A percentile compares a stretch with the other conserved stretches of the same genome.
phyloP scores from a whole-genome alignment of 1,284 basidiomycete genomes.

The Lentinula novae-zelandiae region DNA sequence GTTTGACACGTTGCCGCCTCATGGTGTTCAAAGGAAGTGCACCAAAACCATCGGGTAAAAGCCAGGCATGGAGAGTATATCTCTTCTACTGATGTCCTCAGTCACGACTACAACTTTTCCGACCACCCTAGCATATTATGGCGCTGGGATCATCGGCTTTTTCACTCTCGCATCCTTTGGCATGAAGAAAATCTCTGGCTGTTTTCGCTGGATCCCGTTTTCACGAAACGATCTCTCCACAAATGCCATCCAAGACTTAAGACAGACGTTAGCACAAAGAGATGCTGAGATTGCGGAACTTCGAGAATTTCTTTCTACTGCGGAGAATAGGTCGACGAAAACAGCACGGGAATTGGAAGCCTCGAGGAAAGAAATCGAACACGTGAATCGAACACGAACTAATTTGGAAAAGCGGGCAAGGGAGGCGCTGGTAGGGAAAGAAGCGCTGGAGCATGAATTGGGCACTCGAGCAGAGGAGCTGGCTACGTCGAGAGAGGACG shows the following conservation, averaged over 20 bases:
- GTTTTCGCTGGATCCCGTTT: background rate
- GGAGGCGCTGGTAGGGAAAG: background rate
- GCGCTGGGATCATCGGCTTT: constrained; percentile 4
- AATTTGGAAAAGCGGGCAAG: background rate
- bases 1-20: constrained; percentile 9
- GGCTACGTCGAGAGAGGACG: background rate
- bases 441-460: constrained; percentile 6
- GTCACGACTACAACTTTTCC: background rate
- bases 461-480: background rate
- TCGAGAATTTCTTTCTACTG: background rate
- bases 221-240: background rate
- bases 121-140: constrained; percentile 7
- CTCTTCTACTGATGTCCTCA: background rate
- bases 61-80: constrained; percentile 3
- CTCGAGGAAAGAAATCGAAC: background rate
- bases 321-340: background rate
- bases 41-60: constrained; percentile 4
- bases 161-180: constrained; percentile 3
- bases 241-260: background rate
- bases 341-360: background rate
- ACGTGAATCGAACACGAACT: background rate
- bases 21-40: constrained; percentile 3
- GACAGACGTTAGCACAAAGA: background rate
- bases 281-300: background rate
- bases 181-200: background rate